Conservation (phyloP, 169 alveolate species). For the Eimeria tenella region DNA sequence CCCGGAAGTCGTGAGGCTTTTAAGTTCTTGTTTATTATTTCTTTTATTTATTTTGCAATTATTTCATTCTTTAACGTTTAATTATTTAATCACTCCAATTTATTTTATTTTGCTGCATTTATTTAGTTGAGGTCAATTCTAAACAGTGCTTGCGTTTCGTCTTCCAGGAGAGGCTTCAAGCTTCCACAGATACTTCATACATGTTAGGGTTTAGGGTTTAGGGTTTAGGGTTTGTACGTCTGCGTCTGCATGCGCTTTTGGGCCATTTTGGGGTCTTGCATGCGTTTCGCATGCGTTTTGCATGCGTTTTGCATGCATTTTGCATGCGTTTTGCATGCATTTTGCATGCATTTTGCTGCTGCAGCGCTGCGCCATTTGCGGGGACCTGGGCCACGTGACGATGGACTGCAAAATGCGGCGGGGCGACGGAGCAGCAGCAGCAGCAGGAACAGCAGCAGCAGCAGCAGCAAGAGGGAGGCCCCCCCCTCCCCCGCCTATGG, state of each 20-base stretch:
- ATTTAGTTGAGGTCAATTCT: too few species aligned
- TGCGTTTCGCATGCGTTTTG: too few species aligned
- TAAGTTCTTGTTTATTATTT: too few species aligned
- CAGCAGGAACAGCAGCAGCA: background rate
- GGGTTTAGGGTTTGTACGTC: too few species aligned
- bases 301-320: too few species aligned
- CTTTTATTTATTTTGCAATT: background rate
- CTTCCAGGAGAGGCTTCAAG: too few species aligned
- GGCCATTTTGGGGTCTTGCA: background rate
- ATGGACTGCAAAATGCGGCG: slow-evolving; percentile 91
- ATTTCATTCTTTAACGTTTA: background rate
- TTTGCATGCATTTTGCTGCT: background rate
- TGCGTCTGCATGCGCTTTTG: background rate
- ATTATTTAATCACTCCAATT: background rate
- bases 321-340: background rate
- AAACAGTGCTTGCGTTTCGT: too few species aligned
- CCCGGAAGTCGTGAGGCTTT: slow-evolving; percentile 74
- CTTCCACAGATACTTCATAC: too few species aligned
- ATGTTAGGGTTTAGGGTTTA: too few species aligned
- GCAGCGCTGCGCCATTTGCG: slow-evolving; percentile 91
- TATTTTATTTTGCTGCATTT: background rate
- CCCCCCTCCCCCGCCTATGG: slow-evolving; percentile 69
- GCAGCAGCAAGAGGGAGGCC: slow-evolving; percentile 26
- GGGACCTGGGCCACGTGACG: slow-evolving; percentile 94
- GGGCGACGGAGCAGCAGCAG: background rate